Evolutionary conservation across 2,329 filamentous ascomycete species (phyloP).

Genomic region (Myriosclerotinia duriaeana): DNA sequence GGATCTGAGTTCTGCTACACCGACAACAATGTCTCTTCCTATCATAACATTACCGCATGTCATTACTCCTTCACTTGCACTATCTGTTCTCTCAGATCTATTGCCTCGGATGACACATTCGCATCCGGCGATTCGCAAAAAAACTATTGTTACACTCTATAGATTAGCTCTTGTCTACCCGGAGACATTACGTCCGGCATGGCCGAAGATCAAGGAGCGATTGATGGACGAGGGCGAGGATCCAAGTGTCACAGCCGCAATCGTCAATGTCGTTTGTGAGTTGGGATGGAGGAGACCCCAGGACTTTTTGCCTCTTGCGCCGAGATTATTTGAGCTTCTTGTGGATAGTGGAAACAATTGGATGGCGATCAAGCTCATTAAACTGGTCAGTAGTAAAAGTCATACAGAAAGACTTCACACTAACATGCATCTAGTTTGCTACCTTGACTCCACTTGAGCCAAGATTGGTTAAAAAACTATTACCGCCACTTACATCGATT

Average conservation of each 20-base stretch:
- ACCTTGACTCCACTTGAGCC: slow-evolving; percentile 91
- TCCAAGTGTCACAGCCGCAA: slow-evolving; percentile 88
- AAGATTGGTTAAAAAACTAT: slow-evolving; percentile 82
- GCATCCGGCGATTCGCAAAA: slow-evolving; percentile 83
- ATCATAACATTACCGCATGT: slow-evolving; percentile 91
- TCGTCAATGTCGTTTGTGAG: slow-evolving; percentile 96
- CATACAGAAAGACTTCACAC: slow-evolving; percentile 63
- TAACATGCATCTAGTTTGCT: slow-evolving; percentile 67
- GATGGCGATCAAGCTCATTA: slow-evolving; percentile 99
- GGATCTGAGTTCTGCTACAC: slow-evolving; percentile 72
- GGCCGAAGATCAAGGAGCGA: slow-evolving; percentile 96
- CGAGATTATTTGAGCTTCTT: slow-evolving; percentile 85
- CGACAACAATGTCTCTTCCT: slow-evolving; percentile 79
- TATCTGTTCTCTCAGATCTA: slow-evolving; percentile 83
- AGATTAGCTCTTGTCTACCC: slow-evolving; percentile 93
- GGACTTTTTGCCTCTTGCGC: slow-evolving; percentile 89
- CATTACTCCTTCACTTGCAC: slow-evolving; percentile 86
- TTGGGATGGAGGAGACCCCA: slow-evolving; percentile 90
- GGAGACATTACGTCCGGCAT: slow-evolving; percentile 85
- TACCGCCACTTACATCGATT: slow-evolving; percentile 86
- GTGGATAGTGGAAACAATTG: slow-evolving; percentile 95
- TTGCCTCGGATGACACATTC: slow-evolving; percentile 85
- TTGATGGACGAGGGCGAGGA: slow-evolving; percentile 89
- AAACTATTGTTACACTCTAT: slow-evolving; percentile 93
- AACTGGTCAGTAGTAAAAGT: slow-evolving; percentile 62